Evolutionary conservation across 495 filamentous ascomycete genomes (phyloP), one percentile per base, ranked within the genome.

Genomic region (Talaromyces thailandensis): DNA sequence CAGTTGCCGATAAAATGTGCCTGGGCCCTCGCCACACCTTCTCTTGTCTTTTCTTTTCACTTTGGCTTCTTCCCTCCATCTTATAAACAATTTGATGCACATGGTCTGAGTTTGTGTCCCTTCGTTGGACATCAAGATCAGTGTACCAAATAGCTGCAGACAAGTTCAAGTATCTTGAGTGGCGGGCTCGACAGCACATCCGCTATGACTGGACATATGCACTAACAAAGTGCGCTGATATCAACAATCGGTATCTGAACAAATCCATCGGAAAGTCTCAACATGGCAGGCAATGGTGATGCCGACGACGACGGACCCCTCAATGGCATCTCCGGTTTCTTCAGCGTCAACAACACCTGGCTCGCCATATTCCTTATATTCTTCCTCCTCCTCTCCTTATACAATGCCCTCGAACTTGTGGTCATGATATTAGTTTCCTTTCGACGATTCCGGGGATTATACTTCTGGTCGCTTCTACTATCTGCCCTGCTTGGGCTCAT

Each of bases 381-480:
- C 28, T 81, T 82, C 64, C 80, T 80, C 59, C 71, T 72, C 2
- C 65, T 82, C 21, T 73, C 77, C 29, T 79, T 76, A 65, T 83
- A 82, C 65, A 83, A 83, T 40, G 70, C 78, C 63, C 65, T 75
- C 51, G 81, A 83, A 62, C 69, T 83, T 12, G 67, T 81, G 18
- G 64, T 82, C 3, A 75, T 82, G 32, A 74, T 82, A 26, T 73
- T 78, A 25, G 68, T 78, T 8, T 82, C 79, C 0, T 83, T 83
- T 70, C 79, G 75, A 24, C 73, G 80, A 50, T 79, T 78, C 72
- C 73, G 72, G 21, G 80, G 81, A 0, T 71, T 83, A 2, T 83
- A 83, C 64, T 83, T 83, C 70, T 83, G 79, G 79, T 76, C 76
- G 12, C 68, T 83, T 18, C 71, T 83, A 1, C 60, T 76, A 21